Conservation (phyloP, 768 basidiomycete genomes). For the Xerocomellus dryophilus region DNA sequence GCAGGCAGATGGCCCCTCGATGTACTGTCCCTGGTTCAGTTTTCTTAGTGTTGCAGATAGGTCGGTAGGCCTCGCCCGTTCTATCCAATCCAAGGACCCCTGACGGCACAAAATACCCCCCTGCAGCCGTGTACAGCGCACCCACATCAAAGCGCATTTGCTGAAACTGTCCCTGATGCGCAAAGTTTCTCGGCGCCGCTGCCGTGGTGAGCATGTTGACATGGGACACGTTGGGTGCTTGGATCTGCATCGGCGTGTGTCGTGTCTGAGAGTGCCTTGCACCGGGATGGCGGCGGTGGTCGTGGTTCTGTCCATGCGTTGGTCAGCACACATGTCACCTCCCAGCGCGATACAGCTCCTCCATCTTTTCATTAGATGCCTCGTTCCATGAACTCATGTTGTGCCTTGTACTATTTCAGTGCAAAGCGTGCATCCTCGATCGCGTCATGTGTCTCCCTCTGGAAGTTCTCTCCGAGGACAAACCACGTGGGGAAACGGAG, state of each 20-base stretch:
- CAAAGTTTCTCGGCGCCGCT: too few species aligned
- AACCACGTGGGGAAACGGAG: too few species aligned
- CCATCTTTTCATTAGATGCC: conserved; percentile 83
- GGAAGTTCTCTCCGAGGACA: too few species aligned
- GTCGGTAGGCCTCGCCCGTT: too few species aligned
- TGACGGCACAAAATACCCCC: conserved; percentile 16
- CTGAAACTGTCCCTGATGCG: conserved; percentile 16
- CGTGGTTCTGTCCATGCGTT: too few species aligned
- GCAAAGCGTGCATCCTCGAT: too few species aligned
- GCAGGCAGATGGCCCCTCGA: conserved; percentile 8
- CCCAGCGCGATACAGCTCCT: conserved; percentile 79
- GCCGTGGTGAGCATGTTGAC: conserved; percentile 20
- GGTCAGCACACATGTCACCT: conserved; percentile 70
- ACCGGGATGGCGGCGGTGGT: too few species aligned
- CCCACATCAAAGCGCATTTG: conserved; percentile 16
- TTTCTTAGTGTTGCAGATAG: too few species aligned
- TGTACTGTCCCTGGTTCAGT: too few species aligned
- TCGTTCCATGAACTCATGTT: conserved; percentile 68
- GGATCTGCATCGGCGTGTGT: neutral
- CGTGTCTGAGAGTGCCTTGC: neutral
- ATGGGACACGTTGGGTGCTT: conserved; percentile 19
- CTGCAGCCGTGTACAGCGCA: conserved; percentile 15
- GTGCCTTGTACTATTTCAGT: conserved; percentile 79
- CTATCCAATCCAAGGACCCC: neutral
- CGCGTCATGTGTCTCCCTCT: too few species aligned